Conservation (phyloP, 192 early-diverging fungal species). For the Funneliformis geosporum region DNA sequence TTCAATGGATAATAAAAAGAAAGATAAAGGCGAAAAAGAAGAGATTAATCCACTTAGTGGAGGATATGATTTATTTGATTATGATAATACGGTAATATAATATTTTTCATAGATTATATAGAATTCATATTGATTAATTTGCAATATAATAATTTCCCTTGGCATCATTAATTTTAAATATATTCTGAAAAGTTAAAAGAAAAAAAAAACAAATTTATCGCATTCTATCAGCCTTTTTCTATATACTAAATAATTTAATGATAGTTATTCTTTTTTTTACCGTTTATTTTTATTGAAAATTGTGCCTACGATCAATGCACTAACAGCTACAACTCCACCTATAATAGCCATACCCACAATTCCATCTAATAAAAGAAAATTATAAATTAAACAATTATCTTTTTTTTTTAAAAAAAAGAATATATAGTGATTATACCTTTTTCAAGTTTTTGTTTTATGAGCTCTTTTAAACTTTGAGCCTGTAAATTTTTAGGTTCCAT, state of each 20-base stretch:
- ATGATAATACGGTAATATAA: background rate
- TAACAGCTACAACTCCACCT: slow-evolving; percentile 10
- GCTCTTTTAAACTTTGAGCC: slow-evolving; percentile 63
- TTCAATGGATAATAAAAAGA: background rate
- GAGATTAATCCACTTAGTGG: background rate
- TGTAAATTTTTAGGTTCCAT: slow-evolving; percentile 86
- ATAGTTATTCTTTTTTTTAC: no score
- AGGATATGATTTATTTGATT: background rate
- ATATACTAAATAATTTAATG: no score
- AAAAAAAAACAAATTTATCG: no score
- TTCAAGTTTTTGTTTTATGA: slow-evolving; percentile 84
- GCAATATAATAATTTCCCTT: background rate
- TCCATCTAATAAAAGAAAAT: slow-evolving; percentile 2
- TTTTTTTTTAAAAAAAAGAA: background rate
- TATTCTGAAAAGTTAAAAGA: no score
- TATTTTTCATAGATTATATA: background rate
- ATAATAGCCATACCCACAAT: background rate
- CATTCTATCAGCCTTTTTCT: no score
- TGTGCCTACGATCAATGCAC: background rate
- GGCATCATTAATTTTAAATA: background rate
- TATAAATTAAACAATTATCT: background rate
- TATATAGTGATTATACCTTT: slow-evolving; percentile 47
- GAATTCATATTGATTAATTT: background rate
- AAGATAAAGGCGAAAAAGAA: background rate
- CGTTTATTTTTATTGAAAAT: background rate